phyloP scores from a whole-genome alignment of 768 basidiomycete species.

The Leccinum truebloodii region DNA sequence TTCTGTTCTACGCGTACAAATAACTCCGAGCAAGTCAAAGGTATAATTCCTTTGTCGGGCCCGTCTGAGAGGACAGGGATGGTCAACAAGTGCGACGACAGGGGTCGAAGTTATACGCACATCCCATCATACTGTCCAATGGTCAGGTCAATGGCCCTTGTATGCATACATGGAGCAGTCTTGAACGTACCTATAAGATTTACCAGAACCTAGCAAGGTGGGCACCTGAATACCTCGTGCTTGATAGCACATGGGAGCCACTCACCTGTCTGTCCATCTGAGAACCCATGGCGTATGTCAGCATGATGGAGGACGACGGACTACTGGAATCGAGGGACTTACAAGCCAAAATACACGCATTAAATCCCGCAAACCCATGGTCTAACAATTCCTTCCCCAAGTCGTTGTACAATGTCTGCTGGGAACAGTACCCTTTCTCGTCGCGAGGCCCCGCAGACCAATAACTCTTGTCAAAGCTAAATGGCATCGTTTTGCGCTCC shows the following conservation, averaged over 20 bases:
- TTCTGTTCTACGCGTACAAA: constrained; percentile 80
- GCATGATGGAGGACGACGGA: background rate
- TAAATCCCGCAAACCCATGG: constrained; percentile 95
- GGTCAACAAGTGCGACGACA: constrained; percentile 8
- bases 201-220: constrained; percentile 69
- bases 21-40: constrained; percentile 90
- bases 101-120: constrained; percentile 48
- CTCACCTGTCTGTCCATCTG: constrained; percentile 86
- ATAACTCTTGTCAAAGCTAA: constrained; percentile 97
- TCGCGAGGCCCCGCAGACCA: constrained; percentile 93
- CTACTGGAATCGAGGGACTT: constrained; percentile 42
- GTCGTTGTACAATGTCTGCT: constrained; percentile 94
- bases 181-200: constrained; percentile 79
- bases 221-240: constrained; percentile 7
- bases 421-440: constrained; percentile 89
- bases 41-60: constrained; percentile 95
- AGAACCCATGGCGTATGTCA: background rate
- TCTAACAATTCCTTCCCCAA: constrained; percentile 92
- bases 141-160: constrained; percentile 8
- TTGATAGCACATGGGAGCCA: constrained; percentile 5
- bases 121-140: constrained; percentile 85
- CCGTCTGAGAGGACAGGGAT: constrained; percentile 59
- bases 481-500: constrained; percentile 86
- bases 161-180: background rate
- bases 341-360: constrained; percentile 99